phyloP scores from a whole-genome alignment of 179 eudicot species.

The Silene coronaria region DNA sequence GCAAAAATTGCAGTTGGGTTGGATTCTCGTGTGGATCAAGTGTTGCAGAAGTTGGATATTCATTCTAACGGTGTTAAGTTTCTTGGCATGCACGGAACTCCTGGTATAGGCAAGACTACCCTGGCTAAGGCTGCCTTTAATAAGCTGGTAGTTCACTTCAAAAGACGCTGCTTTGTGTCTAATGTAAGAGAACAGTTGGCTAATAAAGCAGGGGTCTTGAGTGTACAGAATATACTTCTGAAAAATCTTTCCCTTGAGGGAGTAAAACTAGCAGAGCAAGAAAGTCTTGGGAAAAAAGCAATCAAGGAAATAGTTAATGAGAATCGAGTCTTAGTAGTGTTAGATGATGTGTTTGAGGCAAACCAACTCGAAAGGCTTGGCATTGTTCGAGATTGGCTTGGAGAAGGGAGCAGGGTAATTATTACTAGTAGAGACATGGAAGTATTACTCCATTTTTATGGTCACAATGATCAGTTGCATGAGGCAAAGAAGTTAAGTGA shows the following conservation, averaged over 20 bases:
- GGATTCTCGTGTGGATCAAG: slow-evolving; percentile 29
- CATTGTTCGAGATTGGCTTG: slow-evolving; percentile 31
- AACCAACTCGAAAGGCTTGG: slow-evolving; percentile 29
- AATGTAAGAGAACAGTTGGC: slow-evolving; percentile 36
- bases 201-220: slow-evolving; percentile 21
- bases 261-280: slow-evolving; percentile 9
- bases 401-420: slow-evolving; percentile 43
- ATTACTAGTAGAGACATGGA: slow-evolving; percentile 40
- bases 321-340: slow-evolving; percentile 34
- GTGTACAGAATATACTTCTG: slow-evolving; percentile 27
- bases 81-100: slow-evolving; percentile 51
- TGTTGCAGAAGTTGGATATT: slow-evolving; percentile 30
- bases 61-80: slow-evolving; percentile 23
- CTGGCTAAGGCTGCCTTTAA: slow-evolving; percentile 54
- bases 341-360: slow-evolving; percentile 43
- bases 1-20: slow-evolving; percentile 42
- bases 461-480: slow-evolving; percentile 27
- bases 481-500: slow-evolving; percentile 32
- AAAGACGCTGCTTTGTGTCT: slow-evolving; percentile 39
- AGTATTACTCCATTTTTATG: slow-evolving; percentile 16
- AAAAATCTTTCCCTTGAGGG: slow-evolving; percentile 22
- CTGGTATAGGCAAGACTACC: slow-evolving; percentile 75
- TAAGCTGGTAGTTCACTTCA: slow-evolving; percentile 37
- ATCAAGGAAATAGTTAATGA: slow-evolving; percentile 22
- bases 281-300: slow-evolving; percentile 9